Percentiles rank a stretch among this genome's conserved stretches.
These are phyloP conservation scores for Vigna radiata DNA, from an alignment of 306 rosid genomes.

Conservation along the genomic window DNA sequence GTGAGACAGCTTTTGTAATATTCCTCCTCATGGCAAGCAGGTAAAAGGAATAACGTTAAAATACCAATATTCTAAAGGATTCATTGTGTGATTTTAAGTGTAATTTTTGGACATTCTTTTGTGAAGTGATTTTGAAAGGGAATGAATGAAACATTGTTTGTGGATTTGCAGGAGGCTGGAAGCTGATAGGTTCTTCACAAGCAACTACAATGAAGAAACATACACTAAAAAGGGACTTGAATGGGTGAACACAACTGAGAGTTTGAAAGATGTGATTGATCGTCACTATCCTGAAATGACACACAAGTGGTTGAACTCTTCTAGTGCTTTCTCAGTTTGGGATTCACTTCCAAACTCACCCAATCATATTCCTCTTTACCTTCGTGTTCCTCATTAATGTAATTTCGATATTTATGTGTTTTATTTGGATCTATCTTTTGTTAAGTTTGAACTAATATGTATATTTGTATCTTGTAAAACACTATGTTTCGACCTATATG, in stretches of 20 bases:
- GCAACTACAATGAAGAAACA: conserved; percentile 57
- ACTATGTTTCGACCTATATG: too few species aligned
- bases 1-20: conserved; percentile 64
- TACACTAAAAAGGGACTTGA: conserved; percentile 59
- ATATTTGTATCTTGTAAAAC: too few species aligned
- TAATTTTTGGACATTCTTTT: too few species aligned
- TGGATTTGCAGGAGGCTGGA: conserved; percentile 58
- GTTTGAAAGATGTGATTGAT: conserved; percentile 60
- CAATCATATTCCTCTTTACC: conserved; percentile 53
- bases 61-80: too few species aligned
- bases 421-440: too few species aligned
- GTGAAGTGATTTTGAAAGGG: too few species aligned
- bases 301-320: conserved; percentile 59
- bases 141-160: too few species aligned
- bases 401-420: too few species aligned
- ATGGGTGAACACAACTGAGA: conserved; percentile 71
- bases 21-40: conserved; percentile 66
- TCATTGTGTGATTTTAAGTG: too few species aligned
- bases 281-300: conserved; percentile 66
- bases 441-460: too few species aligned
- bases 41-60: conserved; percentile 32
- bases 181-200: conserved; percentile 68
- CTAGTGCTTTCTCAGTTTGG: conserved; percentile 74
- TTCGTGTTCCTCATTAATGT: conserved; percentile 49
- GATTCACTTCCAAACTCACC: conserved; percentile 46